Evolutionary conservation across 495 filamentous ascomycete species (phyloP).

Genomic region (Penicillium nucicola): DNA sequence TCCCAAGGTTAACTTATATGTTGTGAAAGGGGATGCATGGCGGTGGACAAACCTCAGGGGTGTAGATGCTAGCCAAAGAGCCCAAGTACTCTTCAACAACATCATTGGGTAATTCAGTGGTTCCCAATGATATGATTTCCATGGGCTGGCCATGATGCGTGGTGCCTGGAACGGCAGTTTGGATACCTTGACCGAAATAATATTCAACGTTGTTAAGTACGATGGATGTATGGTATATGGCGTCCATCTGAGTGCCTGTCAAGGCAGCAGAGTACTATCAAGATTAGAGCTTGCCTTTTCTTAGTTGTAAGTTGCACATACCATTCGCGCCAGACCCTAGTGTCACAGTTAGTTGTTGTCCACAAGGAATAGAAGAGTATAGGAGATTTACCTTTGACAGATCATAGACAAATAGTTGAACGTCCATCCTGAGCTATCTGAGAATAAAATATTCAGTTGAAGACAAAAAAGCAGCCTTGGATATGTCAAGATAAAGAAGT

Average conservation of each 20-base stretch:
- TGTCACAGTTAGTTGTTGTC: background rate
- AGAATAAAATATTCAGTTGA: too few species aligned
- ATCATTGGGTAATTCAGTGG: slow-evolving; percentile 74
- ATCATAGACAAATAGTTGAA: slow-evolving; percentile 91
- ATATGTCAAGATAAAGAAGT: slow-evolving; percentile 5
- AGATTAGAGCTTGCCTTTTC: slow-evolving; percentile 2
- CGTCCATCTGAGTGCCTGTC: slow-evolving; percentile 74
- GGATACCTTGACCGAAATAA: slow-evolving; percentile 73
- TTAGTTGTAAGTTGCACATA: slow-evolving; percentile 17
- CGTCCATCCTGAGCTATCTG: slow-evolving; percentile 59
- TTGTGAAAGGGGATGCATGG: background rate
- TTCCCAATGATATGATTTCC: slow-evolving; percentile 70
- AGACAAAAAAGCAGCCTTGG: too few species aligned
- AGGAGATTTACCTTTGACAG: slow-evolving; percentile 63
- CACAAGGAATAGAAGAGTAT: background rate
- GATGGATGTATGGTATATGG: slow-evolving; percentile 88
- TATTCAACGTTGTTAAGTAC: slow-evolving; percentile 76
- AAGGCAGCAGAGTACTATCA: slow-evolving; percentile 43
- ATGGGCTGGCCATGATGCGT: slow-evolving; percentile 86
- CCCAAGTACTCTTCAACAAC: slow-evolving; percentile 88
- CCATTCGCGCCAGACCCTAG: slow-evolving; percentile 45
- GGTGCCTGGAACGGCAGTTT: slow-evolving; percentile 70
- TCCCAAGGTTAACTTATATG: too few species aligned
- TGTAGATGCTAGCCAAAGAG: slow-evolving; percentile 77
- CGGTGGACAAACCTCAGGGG: slow-evolving; percentile 57